These are phyloP conservation scores for Scytalidium lignicola DNA, from an alignment of 2,329 filamentous ascomycete genomes.

Conservation along the genomic window DNA sequence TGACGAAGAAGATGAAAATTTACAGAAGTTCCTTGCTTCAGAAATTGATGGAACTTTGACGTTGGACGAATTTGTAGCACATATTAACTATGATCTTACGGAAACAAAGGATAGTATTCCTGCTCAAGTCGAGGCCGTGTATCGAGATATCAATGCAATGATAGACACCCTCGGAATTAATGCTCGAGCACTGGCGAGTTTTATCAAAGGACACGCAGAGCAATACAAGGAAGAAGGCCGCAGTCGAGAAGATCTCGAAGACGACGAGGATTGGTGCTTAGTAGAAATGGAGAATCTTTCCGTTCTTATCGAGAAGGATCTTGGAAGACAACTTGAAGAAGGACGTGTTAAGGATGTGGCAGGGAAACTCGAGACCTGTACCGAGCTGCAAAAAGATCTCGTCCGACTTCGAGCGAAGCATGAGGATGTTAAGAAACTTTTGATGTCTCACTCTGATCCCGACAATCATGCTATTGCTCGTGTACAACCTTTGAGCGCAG, in stretches of 20 bases:
- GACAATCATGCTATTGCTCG: conserved; percentile 59
- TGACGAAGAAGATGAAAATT: conserved; percentile 65
- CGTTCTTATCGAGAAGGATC: conserved; percentile 55
- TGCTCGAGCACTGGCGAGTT: conserved; percentile 52
- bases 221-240: conserved; percentile 48
- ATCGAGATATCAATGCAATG: conserved; percentile 87
- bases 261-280: conserved; percentile 65
- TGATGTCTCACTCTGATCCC: conserved; percentile 65
- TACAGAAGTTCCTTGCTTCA: conserved; percentile 57
- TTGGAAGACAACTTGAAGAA: conserved; percentile 60
- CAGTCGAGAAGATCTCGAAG: conserved; percentile 63
- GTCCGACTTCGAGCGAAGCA: conserved; percentile 68
- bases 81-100: conserved; percentile 48
- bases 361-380: conserved; percentile 62
- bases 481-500: conserved; percentile 72
- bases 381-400: conserved; percentile 65
- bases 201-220: conserved; percentile 63
- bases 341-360: conserved; percentile 65
- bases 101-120: conserved; percentile 46
- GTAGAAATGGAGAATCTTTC: conserved; percentile 69
- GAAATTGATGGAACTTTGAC: conserved; percentile 55
- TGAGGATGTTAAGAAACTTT: conserved; percentile 71
- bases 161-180: conserved; percentile 89
- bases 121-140: conserved; percentile 61
- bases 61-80: conserved; percentile 64